Evolutionary conservation across 2,329 filamentous ascomycete genomes (phyloP), one percentile per base, ranked within the genome.

Genomic region (Fusarium temperatum): DNA sequence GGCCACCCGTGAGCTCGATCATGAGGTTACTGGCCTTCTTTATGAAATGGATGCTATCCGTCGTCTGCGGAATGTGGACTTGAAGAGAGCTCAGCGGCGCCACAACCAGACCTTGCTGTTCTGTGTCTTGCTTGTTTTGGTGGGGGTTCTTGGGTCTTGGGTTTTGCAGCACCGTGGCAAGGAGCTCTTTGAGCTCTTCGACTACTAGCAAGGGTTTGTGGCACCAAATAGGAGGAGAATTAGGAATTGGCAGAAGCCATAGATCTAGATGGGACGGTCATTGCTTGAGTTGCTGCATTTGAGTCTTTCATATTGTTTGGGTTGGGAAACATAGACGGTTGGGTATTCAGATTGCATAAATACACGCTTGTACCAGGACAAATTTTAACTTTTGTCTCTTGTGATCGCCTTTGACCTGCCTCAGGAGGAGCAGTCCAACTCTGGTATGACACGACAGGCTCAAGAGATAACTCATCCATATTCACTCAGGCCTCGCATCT

Each of bases 401-500:
- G 24, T 28, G 7, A 9, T 45, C 11, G 17, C 26, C 24, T 20
- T 45, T 45, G 11, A 1, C 24, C 17, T 28, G 24, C 11, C 24
- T 9, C 4, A 13, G 11, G 24, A 13, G 42, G 17, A 28, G 11
- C 24, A 20, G 17, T 5, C 17, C 17, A 6, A 28, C 7, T 45
- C 24, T 45, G 11, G 4, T 14, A 28, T 28, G 24, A 3, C 24
- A 28, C 17, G 5, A 14, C 11, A 45, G 24, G 24, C 4, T 45
- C 8, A 20, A 28, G 11, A 20, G 35, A 22, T 26, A 14, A 54
- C 5, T 18, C 18, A 22, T 17, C 22, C 4, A n/a, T 18, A 7
- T 18, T 26, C 20, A 12, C 10, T 2, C 8, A n/a, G 9, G 3
- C 8, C 3, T 36, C 32, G 12, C 9, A 1, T 36, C 13, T 22